Evolutionary conservation across 2,329 filamentous ascomycete species (phyloP).

Genomic region (Diaporthe capsici): DNA sequence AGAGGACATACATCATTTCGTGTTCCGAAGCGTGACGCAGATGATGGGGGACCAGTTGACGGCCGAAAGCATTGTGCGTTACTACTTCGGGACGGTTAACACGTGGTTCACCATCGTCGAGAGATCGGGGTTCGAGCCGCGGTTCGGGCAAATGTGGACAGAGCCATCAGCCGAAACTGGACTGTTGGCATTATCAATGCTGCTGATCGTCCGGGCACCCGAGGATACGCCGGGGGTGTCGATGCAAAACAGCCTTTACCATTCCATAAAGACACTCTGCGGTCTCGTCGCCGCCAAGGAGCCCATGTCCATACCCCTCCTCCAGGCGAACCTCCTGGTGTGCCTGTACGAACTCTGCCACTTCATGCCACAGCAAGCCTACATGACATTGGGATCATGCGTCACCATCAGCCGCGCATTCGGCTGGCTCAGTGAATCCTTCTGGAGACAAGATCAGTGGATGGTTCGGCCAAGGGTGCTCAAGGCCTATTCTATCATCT

Average conservation of each 20-base stretch:
- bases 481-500: slow-evolving; percentile 49
- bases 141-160: slow-evolving; percentile 46
- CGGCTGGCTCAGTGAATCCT: slow-evolving; percentile 46
- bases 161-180: slow-evolving; percentile 48
- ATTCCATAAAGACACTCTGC: slow-evolving; percentile 47
- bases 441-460: slow-evolving; percentile 47
- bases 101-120: slow-evolving; percentile 50
- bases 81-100: slow-evolving; percentile 48
- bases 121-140: slow-evolving; percentile 44
- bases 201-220: slow-evolving; percentile 46
- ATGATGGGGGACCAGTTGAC: slow-evolving; percentile 45
- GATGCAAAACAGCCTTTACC: slow-evolving; percentile 47
- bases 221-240: slow-evolving; percentile 42
- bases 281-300: slow-evolving; percentile 46
- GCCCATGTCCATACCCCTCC: slow-evolving; percentile 44
- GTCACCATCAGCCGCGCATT: slow-evolving; percentile 48
- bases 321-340: slow-evolving; percentile 49
- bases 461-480: slow-evolving; percentile 43
- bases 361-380: slow-evolving; percentile 49
- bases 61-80: slow-evolving; percentile 44
- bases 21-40: slow-evolving; percentile 47
- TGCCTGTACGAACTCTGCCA: slow-evolving; percentile 50
- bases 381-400: slow-evolving; percentile 48
- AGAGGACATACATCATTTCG: slow-evolving; percentile 47
- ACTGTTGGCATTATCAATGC: slow-evolving; percentile 48